phyloP scores from a whole-genome alignment of 495 filamentous ascomycete genomes.

The Aspergillus cavernicola region DNA sequence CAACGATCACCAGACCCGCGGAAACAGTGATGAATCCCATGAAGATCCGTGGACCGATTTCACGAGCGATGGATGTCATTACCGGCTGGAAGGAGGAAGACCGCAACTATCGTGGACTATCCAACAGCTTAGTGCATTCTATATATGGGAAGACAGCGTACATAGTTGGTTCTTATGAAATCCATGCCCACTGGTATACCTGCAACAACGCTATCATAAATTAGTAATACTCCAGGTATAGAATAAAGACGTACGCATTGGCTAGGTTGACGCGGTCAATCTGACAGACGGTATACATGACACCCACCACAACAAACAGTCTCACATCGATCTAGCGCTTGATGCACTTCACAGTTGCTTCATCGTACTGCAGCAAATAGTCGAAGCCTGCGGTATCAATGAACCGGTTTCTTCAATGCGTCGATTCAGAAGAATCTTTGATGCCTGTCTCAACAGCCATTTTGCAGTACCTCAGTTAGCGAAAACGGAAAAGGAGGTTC shows the following conservation, averaged over 20 bases:
- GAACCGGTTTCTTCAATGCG: too few relatives aligned
- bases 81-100: slow-evolving; percentile 20
- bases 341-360: slow-evolving; percentile 8
- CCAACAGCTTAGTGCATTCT: too few relatives aligned
- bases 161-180: slow-evolving; percentile 8
- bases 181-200: slow-evolving; percentile 6
- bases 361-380: slow-evolving; percentile 6
- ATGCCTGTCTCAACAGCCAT: too few relatives aligned
- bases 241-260: slow-evolving; percentile 5
- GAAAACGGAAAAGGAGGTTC: too few relatives aligned
- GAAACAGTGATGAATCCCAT: slow-evolving; percentile 44
- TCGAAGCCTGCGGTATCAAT: too few relatives aligned
- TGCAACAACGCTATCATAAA: slow-evolving; percentile 5
- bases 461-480: too few relatives aligned
- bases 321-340: slow-evolving; percentile 11
- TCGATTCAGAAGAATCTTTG: too few relatives aligned
- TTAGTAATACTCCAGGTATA: neutral
- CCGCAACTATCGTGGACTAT: slow-evolving; percentile 10
- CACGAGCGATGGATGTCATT: slow-evolving; percentile 45
- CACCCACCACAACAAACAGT: slow-evolving; percentile 2
- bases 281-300: slow-evolving; percentile 15
- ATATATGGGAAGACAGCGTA: neutral
- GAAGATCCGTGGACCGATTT: slow-evolving; percentile 52
- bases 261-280: slow-evolving; percentile 11
- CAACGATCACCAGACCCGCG: slow-evolving; percentile 44